A percentile compares a stretch with the other conserved stretches of the same genome.
Conservation (phyloP, 495 filamentous ascomycete genomes). For the Halenospora varia region DNA sequence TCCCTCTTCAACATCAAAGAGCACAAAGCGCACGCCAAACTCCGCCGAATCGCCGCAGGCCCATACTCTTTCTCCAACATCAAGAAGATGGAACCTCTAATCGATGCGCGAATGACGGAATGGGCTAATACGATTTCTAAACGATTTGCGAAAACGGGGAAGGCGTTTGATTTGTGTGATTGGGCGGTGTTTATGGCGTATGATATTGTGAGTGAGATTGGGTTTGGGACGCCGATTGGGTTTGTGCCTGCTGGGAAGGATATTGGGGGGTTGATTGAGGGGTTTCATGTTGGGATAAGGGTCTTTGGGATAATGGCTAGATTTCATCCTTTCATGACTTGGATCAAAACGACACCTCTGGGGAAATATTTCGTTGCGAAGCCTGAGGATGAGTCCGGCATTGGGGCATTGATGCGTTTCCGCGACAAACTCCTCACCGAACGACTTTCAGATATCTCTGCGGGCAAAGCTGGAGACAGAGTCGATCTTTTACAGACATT, state of each 20-base stretch:
- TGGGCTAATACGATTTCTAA: slow-evolving; percentile 42
- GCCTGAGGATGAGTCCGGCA: slow-evolving; percentile 44
- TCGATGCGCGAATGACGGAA: slow-evolving; percentile 39
- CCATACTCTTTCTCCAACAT: slow-evolving; percentile 46
- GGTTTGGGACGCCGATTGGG: slow-evolving; percentile 58
- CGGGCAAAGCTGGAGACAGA: slow-evolving; percentile 27
- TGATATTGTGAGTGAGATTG: slow-evolving; percentile 62
- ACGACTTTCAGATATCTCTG: slow-evolving; percentile 27
- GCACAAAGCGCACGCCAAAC: slow-evolving; percentile 43
- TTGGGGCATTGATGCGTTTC: slow-evolving; percentile 50
- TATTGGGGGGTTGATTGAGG: slow-evolving; percentile 48
- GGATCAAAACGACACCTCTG: slow-evolving; percentile 48
- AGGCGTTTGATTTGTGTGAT: slow-evolving; percentile 46
- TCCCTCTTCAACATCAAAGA: slow-evolving; percentile 46
- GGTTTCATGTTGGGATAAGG: slow-evolving; percentile 46
- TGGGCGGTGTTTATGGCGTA: slow-evolving; percentile 52
- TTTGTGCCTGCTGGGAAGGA: slow-evolving; percentile 57
- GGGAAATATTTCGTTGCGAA: slow-evolving; percentile 52
- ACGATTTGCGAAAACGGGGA: slow-evolving; percentile 35
- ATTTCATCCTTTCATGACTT: slow-evolving; percentile 51
- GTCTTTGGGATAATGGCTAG: slow-evolving; percentile 44
- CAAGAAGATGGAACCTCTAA: slow-evolving; percentile 48
- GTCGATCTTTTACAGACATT: slow-evolving; percentile 39
- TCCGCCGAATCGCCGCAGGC: slow-evolving; percentile 39
- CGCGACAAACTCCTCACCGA: slow-evolving; percentile 33